phyloP scores from a whole-genome alignment of 1,139 yeast genomes.

The Kodamaea fungicola region DNA sequence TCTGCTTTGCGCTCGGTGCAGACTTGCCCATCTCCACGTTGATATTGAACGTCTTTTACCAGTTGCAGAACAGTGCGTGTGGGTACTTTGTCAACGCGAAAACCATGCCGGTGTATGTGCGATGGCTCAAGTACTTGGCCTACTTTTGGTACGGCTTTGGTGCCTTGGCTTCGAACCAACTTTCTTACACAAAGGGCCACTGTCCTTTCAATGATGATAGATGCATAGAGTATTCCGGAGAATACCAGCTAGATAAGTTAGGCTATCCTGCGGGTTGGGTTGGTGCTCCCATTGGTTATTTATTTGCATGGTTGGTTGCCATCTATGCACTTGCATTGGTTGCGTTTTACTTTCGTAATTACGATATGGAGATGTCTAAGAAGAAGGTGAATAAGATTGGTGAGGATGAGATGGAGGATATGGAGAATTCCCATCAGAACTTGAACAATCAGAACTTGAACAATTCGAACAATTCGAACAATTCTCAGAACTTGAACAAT shows the following conservation, averaged over 20 bases:
- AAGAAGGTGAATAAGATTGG: slow-evolving; percentile 35
- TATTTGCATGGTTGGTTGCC: slow-evolving; percentile 58
- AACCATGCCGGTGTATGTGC: slow-evolving; percentile 78
- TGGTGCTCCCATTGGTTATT: slow-evolving; percentile 60
- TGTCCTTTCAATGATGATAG: slow-evolving; percentile 37
- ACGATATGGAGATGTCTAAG: slow-evolving; percentile 53
- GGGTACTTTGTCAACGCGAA: slow-evolving; percentile 77
- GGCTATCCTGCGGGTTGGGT: slow-evolving; percentile 69
- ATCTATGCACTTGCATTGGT: slow-evolving; percentile 49
- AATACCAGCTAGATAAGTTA: slow-evolving; percentile 48
- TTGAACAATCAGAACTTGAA: slow-evolving; percentile 12
- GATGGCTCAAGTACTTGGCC: slow-evolving; percentile 77
- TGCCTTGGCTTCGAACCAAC: slow-evolving; percentile 63
- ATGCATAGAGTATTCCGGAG: slow-evolving; percentile 50
- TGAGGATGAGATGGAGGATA: slow-evolving; percentile 23
- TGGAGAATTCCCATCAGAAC: too few relatives aligned
- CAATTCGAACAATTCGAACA: slow-evolving; percentile 2
- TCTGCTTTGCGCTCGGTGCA: slow-evolving; percentile 56
- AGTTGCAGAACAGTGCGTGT: slow-evolving; percentile 73
- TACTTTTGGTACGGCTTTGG: slow-evolving; percentile 81
- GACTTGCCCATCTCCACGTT: slow-evolving; percentile 67
- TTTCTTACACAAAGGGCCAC: slow-evolving; percentile 54
- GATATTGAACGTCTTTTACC: slow-evolving; percentile 60
- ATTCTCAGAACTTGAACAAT: not conserved
- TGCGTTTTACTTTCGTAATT: slow-evolving; percentile 43